phyloP scores from a whole-genome alignment of 306 rosid species.

The Dalbergia cultrata region DNA sequence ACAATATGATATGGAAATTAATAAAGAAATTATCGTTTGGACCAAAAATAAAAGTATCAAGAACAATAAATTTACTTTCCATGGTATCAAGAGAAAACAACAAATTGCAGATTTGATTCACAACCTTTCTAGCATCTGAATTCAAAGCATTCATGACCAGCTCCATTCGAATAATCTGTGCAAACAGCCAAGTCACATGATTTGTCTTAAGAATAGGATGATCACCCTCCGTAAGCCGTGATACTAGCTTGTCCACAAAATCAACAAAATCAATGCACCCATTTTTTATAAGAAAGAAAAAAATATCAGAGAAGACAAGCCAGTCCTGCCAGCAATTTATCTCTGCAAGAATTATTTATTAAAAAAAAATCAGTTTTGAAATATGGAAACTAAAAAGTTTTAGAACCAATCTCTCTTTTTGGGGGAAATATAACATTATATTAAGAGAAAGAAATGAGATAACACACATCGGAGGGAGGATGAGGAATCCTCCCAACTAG shows the following conservation, averaged over 20 bases:
- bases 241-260: slow-evolving; percentile 93
- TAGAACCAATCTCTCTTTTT: slow-evolving; percentile 23
- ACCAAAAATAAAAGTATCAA: slow-evolving; percentile 32
- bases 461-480: slow-evolving; percentile 25
- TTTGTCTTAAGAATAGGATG: slow-evolving; percentile 84
- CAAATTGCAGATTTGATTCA: slow-evolving; percentile 36
- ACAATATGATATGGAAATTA: slow-evolving; percentile 32
- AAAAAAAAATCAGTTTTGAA: slow-evolving; percentile 42
- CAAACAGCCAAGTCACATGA: slow-evolving; percentile 96
- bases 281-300: slow-evolving; percentile 87
- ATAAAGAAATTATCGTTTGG: slow-evolving; percentile 24
- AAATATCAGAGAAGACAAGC: slow-evolving; percentile 94
- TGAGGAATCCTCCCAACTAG: slow-evolving; percentile 23
- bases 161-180: slow-evolving; percentile 90
- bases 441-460: slow-evolving; percentile 23
- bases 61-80: slow-evolving; percentile 29
- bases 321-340: slow-evolving; percentile 99
- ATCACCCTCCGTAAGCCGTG: slow-evolving; percentile 87
- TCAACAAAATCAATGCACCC: slow-evolving; percentile 96
- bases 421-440: slow-evolving; percentile 15
- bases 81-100: slow-evolving; percentile 32
- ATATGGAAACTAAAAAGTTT: slow-evolving; percentile 22
- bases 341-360: slow-evolving; percentile 74
- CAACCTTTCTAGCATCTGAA: slow-evolving; percentile 94
- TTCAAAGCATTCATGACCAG: slow-evolving; percentile 94